Percentiles rank a stretch among this genome's conserved stretches.
Conservation (phyloP, 768 basidiomycete species). For the Termitomyces sp. region DNA sequence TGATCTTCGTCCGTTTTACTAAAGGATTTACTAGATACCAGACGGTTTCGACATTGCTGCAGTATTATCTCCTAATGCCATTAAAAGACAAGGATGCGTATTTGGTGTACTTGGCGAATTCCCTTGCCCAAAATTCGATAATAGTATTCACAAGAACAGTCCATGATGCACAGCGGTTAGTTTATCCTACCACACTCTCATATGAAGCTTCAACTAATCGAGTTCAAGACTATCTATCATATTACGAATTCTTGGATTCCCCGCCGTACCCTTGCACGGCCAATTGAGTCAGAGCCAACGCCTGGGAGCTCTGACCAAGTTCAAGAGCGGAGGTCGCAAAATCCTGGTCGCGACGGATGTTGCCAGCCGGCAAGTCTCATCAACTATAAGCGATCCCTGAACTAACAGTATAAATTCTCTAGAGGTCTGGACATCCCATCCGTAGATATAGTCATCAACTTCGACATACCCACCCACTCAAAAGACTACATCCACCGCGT, state of each 20-base stretch:
- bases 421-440: constrained; percentile 95
- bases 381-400: neutral
- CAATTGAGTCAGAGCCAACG: constrained; percentile 93
- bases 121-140: constrained; percentile 87
- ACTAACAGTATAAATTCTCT: constrained; percentile 4
- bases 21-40: constrained; percentile 69
- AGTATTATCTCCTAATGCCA: constrained; percentile 95
- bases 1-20: neutral
- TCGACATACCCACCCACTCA: constrained; percentile 95
- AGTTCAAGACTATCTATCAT: constrained; percentile 75
- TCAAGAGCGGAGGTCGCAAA: constrained; percentile 90
- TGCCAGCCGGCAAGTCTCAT: constrained; percentile 71
- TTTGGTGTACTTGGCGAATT: constrained; percentile 85
- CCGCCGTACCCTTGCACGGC: constrained; percentile 94
- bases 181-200: constrained; percentile 1
- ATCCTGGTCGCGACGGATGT: constrained; percentile 96
- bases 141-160: constrained; percentile 98
- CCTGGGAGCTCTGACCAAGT: constrained; percentile 90
- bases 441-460: constrained; percentile 97
- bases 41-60: constrained; percentile 91
- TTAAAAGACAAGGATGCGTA: constrained; percentile 89
- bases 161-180: constrained; percentile 82
- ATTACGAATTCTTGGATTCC: constrained; percentile 86
- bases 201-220: neutral
- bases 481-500: constrained; percentile 99